Evolutionary conservation across 2,329 filamentous ascomycete species (phyloP).

Genomic region (Diaporthe ampelina): DNA sequence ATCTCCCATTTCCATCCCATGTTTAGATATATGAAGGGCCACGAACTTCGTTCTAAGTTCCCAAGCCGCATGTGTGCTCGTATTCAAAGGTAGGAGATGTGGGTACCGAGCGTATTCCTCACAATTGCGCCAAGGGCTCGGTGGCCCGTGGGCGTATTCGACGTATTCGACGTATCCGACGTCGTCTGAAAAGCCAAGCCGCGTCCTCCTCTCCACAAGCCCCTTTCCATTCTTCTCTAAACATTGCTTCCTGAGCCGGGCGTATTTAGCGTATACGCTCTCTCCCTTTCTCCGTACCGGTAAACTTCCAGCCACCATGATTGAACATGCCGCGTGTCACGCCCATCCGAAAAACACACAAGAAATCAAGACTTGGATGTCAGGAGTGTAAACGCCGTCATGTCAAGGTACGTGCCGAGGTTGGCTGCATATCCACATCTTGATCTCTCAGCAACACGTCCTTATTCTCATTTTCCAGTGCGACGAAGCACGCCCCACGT

Average conservation of each 20-base stretch:
- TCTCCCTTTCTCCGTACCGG: neutral
- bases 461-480: neutral
- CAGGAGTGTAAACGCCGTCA: neutral
- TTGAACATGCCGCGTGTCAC: neutral
- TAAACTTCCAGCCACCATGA: neutral
- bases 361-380: slow-evolving; percentile 7
- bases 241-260: neutral
- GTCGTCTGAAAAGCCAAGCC: slow-evolving; percentile 4
- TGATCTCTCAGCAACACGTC: neutral
- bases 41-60: neutral
- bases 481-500: neutral
- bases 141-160: slow-evolving; percentile 9
- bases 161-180: slow-evolving; percentile 12
- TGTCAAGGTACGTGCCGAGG: neutral
- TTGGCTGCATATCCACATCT: neutral
- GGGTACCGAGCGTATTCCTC: neutral
- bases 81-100: neutral
- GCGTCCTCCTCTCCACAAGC: neutral
- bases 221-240: neutral
- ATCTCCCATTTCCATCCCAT: neutral
- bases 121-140: neutral
- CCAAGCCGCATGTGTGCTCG: neutral
- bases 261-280: neutral
- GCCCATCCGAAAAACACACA: slow-evolving; percentile 5
- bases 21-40: neutral